Evolutionary conservation across 2,329 filamentous ascomycete genomes (phyloP).

Genomic region (Diaporthe longicolla): DNA sequence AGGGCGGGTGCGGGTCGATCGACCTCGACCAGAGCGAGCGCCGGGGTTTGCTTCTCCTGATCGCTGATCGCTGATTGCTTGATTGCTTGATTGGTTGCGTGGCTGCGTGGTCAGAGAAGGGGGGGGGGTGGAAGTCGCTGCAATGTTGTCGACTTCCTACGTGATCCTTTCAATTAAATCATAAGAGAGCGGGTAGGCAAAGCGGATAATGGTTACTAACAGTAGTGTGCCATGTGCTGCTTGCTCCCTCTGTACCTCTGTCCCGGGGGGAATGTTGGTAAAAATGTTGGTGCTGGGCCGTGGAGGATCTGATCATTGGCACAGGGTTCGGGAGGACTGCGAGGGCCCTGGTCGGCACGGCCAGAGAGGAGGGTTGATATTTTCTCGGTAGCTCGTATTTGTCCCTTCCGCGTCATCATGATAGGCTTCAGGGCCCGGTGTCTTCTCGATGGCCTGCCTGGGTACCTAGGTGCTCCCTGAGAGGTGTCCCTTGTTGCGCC

Average conservation of each 20-base stretch:
- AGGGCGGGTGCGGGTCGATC: neutral
- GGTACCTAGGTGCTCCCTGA: conserved; percentile 21
- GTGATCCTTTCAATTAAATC: neutral
- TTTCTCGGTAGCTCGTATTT: conserved; percentile 27
- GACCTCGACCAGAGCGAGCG: conserved; percentile 12
- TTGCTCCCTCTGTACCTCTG: too few relatives aligned
- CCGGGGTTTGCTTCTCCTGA: conserved; percentile 28
- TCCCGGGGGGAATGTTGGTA: too few relatives aligned
- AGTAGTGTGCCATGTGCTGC: too few relatives aligned
- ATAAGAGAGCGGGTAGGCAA: neutral
- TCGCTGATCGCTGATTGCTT: conserved; percentile 17
- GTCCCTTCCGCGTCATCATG: conserved; percentile 26
- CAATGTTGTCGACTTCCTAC: too few relatives aligned
- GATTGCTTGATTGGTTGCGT: neutral
- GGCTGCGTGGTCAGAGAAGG: neutral
- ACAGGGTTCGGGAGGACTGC: neutral
- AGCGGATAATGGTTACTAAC: too few relatives aligned
- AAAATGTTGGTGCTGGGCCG: too few relatives aligned
- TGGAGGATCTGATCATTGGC: too few relatives aligned
- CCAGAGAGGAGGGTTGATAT: conserved; percentile 5
- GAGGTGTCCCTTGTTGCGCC: conserved; percentile 24
- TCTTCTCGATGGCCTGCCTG: conserved; percentile 2
- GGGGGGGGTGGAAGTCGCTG: neutral
- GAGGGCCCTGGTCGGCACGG: neutral
- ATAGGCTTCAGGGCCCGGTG: conserved; percentile 22